Evolutionary conservation across 768 basidiomycete genomes (phyloP).

Genomic region (Kwoniella dendrophila): DNA sequence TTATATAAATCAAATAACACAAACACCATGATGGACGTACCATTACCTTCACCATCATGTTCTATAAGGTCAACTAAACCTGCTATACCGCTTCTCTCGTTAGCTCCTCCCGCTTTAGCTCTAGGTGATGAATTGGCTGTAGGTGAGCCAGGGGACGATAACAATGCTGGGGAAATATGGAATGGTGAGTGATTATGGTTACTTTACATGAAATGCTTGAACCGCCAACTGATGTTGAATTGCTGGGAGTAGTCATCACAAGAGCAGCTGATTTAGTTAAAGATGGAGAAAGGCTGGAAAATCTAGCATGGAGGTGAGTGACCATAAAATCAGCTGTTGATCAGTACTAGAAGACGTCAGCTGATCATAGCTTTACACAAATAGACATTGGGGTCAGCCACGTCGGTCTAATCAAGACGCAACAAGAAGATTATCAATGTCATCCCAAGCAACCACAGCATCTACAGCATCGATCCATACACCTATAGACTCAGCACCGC

Average conservation of each 20-base stretch:
- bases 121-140: conserved; percentile 37
- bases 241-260: conserved; percentile 33
- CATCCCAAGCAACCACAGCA: conserved; percentile 24
- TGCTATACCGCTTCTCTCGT: conserved; percentile 36
- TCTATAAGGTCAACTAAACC: conserved; percentile 18
- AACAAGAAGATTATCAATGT: conserved; percentile 24
- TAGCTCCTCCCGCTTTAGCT: conserved; percentile 46
- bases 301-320: conserved; percentile 49
- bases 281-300: conserved; percentile 49
- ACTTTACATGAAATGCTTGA: neutral
- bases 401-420: neutral
- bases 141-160: conserved; percentile 42
- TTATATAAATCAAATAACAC: neutral
- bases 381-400: conserved; percentile 34
- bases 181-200: conserved; percentile 32
- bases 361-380: neutral
- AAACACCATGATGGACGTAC: conserved; percentile 9
- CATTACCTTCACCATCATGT: conserved; percentile 23
- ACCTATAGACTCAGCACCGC: conserved; percentile 20
- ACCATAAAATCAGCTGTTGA: no score
- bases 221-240: neutral
- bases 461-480: conserved; percentile 33
- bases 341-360: no score
- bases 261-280: conserved; percentile 46
- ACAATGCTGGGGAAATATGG: conserved; percentile 46